phyloP scores from a whole-genome alignment of 495 filamentous ascomycete species.

The Echria macrotheca region DNA sequence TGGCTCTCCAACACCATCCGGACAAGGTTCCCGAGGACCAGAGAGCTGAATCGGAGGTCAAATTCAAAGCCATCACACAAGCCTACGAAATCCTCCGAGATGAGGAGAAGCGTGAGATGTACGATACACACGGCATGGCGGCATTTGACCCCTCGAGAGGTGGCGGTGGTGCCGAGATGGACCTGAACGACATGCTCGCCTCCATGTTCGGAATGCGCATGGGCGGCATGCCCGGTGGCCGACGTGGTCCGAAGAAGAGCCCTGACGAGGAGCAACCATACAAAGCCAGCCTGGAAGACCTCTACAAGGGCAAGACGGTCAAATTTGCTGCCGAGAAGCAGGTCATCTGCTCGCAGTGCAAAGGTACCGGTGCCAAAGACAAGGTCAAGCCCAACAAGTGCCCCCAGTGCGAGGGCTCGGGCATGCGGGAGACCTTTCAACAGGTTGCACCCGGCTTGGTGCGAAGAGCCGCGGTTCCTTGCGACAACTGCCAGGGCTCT shows the following conservation, averaged over 20 bases:
- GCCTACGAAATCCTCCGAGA: conserved; percentile 97
- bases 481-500: conserved; percentile 72
- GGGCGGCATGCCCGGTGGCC: conserved; percentile 51
- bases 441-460: conserved; percentile 77
- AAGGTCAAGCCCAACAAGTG: conserved; percentile 84
- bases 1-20: conserved; percentile 82
- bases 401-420: conserved; percentile 72
- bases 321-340: conserved; percentile 93
- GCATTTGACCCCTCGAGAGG: conserved; percentile 74
- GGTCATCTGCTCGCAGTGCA: conserved; percentile 78
- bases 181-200: conserved; percentile 83
- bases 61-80: conserved; percentile 85
- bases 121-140: conserved; percentile 90
- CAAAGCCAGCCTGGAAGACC: conserved; percentile 81
- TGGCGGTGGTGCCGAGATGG: conserved; percentile 61
- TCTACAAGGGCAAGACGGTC: conserved; percentile 98
- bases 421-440: conserved; percentile 64
- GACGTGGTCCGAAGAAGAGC: conserved; percentile 62
- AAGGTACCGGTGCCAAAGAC: conserved; percentile 85
- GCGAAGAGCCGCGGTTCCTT: conserved; percentile 66
- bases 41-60: conserved; percentile 75
- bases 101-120: conserved; percentile 84
- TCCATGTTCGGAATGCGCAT: conserved; percentile 87
- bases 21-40: conserved; percentile 92
- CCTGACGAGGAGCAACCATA: conserved; percentile 85